Evolutionary conservation across 768 basidiomycete species (phyloP), one percentile per base, ranked within the genome.

Genomic region (Termitomyces heimii): DNA sequence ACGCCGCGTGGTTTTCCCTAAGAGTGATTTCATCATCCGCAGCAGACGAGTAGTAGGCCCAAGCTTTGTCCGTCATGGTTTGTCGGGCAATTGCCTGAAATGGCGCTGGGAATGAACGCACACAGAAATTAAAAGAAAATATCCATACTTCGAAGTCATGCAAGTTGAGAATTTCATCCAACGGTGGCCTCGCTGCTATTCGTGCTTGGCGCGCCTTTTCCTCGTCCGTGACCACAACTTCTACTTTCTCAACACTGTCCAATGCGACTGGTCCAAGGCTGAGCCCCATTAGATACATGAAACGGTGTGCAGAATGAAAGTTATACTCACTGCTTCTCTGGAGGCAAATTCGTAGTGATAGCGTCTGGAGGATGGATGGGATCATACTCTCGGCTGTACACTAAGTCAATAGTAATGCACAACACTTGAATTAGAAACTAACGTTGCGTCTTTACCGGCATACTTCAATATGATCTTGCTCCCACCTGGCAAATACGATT

Each of bases 31-130:
- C 94, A 63, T 98, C 95, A 67, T 98, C 96, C 7, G 96, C 86
- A 18, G 94, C 95, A n/a, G 92, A 94, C 0, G 90, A 93, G 66
- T 98, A 95, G 69, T 95, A 95, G 5, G 94, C 95, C 95, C 95
- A 98, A 0, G 92, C 92, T 68, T 92, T 92, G 34, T 88, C 86
- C 2, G 85, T 73, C 77, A 98, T 86, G 12, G 91, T 86, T 63
- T 77, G 76, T 69, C 82, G 88, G 9, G 93, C 94, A 53, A 98
- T 85, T 18, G 89, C 82, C 91, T 93, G 56, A 26, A n/a, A 40
- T 31, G 51, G 64, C 53, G 65, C 42, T 39, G 50, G n/a, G 12
- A 40, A 20, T 52, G 2, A n/a, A 52, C 18, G n/a, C 35, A 51
- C 35, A 51, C n/a, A 26, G 28, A 22, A 31, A 45, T 20, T 47